Evolutionary conservation across 1,284 basidiomycete genomes (phyloP), one percentile per base, ranked within the genome.

Genomic region (Thecaphora frezii): DNA sequence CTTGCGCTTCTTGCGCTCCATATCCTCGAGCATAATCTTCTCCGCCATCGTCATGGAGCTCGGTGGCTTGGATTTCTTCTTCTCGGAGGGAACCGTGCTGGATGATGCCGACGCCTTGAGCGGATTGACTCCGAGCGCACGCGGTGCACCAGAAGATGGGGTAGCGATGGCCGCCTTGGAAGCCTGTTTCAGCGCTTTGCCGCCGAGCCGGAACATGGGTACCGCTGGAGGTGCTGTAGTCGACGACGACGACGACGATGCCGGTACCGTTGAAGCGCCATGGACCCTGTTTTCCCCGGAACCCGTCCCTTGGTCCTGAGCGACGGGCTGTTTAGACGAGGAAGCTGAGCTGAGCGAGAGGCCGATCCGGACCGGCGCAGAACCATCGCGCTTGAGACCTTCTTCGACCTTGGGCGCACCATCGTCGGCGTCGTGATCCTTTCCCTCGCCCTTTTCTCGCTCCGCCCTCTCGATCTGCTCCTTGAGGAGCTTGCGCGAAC

Each of bases 391-490:
- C 21, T 54, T 39, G 16, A 74, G 57, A 12, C 71, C 69, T 24
- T 63, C 45, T 3, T 49, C 23, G 13, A 54, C 30, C 46, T 51
- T 54, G 50, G 46, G 49, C 23, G 36, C 45, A 12, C 24, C n/a
- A 23, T 46, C n/a, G 18, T 33, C 2, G 10, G 12, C n/a, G 19
- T 44, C 41, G n/a, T 28, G 7, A 3, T 16, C 19, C 1, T 3
- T 42, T 1, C 28, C 76, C n/a, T 78, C 76, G 1, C 80, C 75
- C n/a, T 78, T 58, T 14, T 62, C 50, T 21, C 47, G 51, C 25
- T 80, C 80, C 0, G 96, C 94, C 26, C 91, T 85, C 72, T 91
- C 91, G 55, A 98, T 98, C 82, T 98, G 94, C 73, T 97, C 92
- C 23, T 89, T 84, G 54, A 99, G 89, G 58, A 93, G 84, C 73